Evolutionary conservation across 192 early-diverging fungal genomes (phyloP).

Genomic region (Linnemannia exigua): DNA sequence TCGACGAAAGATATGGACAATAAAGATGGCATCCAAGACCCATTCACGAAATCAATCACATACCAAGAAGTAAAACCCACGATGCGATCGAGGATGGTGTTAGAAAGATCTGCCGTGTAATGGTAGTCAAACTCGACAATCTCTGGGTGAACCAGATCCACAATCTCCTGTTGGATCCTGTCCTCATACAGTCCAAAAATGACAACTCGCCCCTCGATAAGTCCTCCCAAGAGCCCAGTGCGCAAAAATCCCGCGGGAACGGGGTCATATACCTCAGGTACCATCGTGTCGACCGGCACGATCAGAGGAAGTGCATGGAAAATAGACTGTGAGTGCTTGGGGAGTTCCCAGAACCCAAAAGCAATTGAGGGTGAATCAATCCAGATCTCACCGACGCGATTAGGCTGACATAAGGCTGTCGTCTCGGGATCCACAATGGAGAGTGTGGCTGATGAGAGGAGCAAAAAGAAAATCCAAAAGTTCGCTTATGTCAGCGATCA

Average conservation of each 20-base stretch:
- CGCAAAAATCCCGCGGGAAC: slow-evolving; percentile 75
- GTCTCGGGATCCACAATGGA: slow-evolving; percentile 89
- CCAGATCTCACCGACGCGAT: slow-evolving; percentile 91
- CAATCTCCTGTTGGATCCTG: slow-evolving; percentile 67
- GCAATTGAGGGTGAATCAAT: slow-evolving; percentile 80
- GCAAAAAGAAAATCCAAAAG: slow-evolving; percentile 20
- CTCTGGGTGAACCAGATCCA: slow-evolving; percentile 51
- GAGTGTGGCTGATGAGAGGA: slow-evolving; percentile 64
- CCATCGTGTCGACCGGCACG: slow-evolving; percentile 60
- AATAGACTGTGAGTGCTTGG: slow-evolving; percentile 80
- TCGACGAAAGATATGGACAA: not conserved
- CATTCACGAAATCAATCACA: not conserved
- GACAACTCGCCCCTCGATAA: slow-evolving; percentile 78
- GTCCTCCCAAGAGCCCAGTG: slow-evolving; percentile 80
- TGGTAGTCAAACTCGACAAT: slow-evolving; percentile 53
- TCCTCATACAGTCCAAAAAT: slow-evolving; percentile 87
- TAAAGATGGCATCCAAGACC: not conserved
- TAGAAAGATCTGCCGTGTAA: slow-evolving; percentile 42
- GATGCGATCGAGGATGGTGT: slow-evolving; percentile 42
- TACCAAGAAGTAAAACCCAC: slow-evolving; percentile 59
- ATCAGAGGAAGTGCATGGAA: slow-evolving; percentile 77
- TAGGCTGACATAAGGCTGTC: slow-evolving; percentile 76
- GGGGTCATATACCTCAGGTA: slow-evolving; percentile 67
- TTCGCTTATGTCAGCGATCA: not conserved
- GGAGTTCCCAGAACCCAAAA: slow-evolving; percentile 83